These are phyloP conservation scores for Phylloporus arenicola DNA, from an alignment of 768 basidiomycete species.

Conservation along the genomic window DNA sequence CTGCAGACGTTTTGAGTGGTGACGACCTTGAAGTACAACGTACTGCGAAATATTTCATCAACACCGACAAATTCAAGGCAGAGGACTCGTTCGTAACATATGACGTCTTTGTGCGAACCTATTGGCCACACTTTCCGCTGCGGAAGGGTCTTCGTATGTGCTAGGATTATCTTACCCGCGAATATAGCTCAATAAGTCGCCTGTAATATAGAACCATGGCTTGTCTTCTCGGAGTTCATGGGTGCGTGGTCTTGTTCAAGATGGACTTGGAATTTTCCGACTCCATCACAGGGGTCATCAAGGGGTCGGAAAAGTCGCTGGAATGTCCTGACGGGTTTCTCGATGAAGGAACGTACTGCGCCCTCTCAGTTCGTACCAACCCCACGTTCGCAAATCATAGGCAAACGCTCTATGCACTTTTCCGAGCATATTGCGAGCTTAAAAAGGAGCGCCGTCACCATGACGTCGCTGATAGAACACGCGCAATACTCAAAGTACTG, in stretches of 20 bases:
- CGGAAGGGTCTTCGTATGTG: conserved; percentile 48
- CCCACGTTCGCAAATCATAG: conserved; percentile 51
- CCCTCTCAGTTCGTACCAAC: conserved; percentile 47
- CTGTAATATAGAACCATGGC: conserved; percentile 45
- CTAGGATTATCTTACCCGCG: background rate
- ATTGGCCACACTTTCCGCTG: conserved; percentile 59
- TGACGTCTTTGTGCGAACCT: conserved; percentile 42
- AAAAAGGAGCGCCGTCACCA: conserved; percentile 41
- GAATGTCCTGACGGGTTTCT: conserved; percentile 35
- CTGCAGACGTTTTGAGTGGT: conserved; percentile 15
- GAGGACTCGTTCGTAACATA: conserved; percentile 38
- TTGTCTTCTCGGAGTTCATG: conserved; percentile 62
- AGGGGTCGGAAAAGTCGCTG: conserved; percentile 56
- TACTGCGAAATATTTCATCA: conserved; percentile 11
- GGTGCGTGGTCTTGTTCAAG: conserved; percentile 32
- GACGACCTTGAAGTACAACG: background rate
- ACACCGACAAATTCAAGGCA: conserved; percentile 8
- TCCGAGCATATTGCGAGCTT: conserved; percentile 43
- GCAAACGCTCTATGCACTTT: conserved; percentile 46
- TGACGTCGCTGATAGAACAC: conserved; percentile 64
- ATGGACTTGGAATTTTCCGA: background rate
- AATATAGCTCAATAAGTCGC: background rate
- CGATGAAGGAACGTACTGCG: conserved; percentile 39
- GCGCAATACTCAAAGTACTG: conserved; percentile 40
- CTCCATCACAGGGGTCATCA: conserved; percentile 45